A percentile compares a stretch with the other conserved stretches of the same genome.
These are phyloP conservation scores for Exobasidium cylindrosporum DNA, from an alignment of 1,284 basidiomycete genomes.

Conservation along the genomic window DNA sequence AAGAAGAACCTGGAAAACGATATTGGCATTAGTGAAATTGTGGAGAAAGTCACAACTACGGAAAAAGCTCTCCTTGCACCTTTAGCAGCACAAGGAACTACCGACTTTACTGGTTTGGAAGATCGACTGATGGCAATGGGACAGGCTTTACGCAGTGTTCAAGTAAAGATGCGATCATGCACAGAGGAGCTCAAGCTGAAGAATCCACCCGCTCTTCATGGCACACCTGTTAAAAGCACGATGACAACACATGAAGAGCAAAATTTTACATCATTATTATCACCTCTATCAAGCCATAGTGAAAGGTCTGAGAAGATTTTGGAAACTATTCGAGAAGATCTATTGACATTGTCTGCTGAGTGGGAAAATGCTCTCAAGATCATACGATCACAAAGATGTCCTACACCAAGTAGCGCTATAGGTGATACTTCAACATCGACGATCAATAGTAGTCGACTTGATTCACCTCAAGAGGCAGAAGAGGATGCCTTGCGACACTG, in stretches of 20 bases:
- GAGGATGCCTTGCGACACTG: constrained; percentile 25
- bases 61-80: not conserved
- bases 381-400: constrained; percentile 19
- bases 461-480: constrained; percentile 38
- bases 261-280: not conserved
- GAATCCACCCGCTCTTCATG: constrained; percentile 34
- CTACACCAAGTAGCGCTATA: not conserved
- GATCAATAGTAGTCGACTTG: constrained; percentile 9
- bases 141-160: constrained; percentile 46
- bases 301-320: constrained; percentile 30
- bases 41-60: not conserved
- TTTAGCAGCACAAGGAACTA: constrained; percentile 8
- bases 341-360: constrained; percentile 40
- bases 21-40: constrained; percentile 8
- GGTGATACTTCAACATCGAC: constrained; percentile 6
- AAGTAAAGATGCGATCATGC: constrained; percentile 50
- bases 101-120: constrained; percentile 26
- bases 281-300: not conserved
- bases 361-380: constrained; percentile 49
- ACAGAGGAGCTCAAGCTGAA: constrained; percentile 39
- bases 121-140: constrained; percentile 44
- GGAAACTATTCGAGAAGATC: constrained; percentile 45
- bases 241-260: not conserved
- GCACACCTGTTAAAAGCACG: constrained; percentile 6
- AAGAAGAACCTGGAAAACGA: constrained; percentile 14